Evolutionary conservation across 2,329 filamentous ascomycete genomes (phyloP).

Genomic region (Aureobasidium namibiae): DNA sequence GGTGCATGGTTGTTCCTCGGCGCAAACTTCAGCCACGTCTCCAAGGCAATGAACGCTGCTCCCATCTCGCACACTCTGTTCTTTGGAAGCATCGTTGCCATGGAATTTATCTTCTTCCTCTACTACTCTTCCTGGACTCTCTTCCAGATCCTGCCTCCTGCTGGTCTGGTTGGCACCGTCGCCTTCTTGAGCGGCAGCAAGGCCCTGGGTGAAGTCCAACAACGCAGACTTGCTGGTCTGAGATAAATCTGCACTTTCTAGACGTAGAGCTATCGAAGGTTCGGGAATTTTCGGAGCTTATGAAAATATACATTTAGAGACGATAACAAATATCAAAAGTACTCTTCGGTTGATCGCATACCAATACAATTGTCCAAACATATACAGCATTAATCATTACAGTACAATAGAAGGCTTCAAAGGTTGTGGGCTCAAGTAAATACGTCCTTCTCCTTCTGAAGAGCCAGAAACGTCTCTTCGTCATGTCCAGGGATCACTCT

Average conservation of each 20-base stretch:
- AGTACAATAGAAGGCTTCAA: not conserved
- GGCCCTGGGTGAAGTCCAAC: conserved; percentile 87
- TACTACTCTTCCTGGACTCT: conserved; percentile 92
- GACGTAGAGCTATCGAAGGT: not conserved
- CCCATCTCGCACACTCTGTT: conserved; percentile 78
- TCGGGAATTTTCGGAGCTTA: not conserved
- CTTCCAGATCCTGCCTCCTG: conserved; percentile 76
- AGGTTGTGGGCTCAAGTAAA: conserved; percentile 16
- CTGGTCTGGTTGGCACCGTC: conserved; percentile 57
- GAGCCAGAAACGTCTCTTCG: conserved; percentile 24
- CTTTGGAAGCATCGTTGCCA: conserved; percentile 74
- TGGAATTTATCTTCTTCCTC: conserved; percentile 88
- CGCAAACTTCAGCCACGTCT: conserved; percentile 71
- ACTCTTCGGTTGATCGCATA: not conserved
- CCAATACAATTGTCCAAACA: not conserved
- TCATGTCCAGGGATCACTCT: conserved; percentile 30
- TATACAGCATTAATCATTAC: conserved; percentile 4
- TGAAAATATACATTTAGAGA: conserved; percentile 9
- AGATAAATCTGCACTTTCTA: conserved; percentile 31
- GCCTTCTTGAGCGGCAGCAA: conserved; percentile 82
- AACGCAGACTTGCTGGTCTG: conserved; percentile 67
- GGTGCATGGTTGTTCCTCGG: conserved; percentile 69
- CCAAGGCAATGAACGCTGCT: conserved; percentile 64
- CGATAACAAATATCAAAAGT: conserved; percentile 10
- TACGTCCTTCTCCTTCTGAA: conserved; percentile 21